Evolutionary conservation across 768 basidiomycete genomes (phyloP), one percentile per base, ranked within the genome.

Genomic region (Leucogyrophana mollusca): DNA sequence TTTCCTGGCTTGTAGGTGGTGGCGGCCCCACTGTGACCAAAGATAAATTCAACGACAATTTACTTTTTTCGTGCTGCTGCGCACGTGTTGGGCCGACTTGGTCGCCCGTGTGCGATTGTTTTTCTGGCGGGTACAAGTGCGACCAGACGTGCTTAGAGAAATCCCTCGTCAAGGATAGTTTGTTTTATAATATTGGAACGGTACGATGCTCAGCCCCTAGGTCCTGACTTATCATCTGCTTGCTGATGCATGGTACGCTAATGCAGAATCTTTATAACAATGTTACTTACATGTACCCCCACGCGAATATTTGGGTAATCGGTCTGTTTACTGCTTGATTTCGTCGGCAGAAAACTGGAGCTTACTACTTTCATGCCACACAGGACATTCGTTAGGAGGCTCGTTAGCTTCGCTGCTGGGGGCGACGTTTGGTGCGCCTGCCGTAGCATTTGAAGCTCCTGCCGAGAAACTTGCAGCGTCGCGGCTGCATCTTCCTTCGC

Each of bases 61-160:
- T 94, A n/a, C 69, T 98, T 25, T 95, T 95, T 70, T 87, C 91
- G 4, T 98, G 95, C 66, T 98, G 95, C 65, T 98, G 95, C 57
- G 94, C 93, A 2, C 78, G 88, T 6, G 90, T 97, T n/a, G 91
- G 89, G 25, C 90, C 92, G 44, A 90, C 90, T 0, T 98, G 95
- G 95, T 82, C 79, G 16, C 77, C 95, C 0, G 95, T 96, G 1
- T 98, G 95, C 61, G 86, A 80, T 40, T 98, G 95, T 65, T 87
- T 85, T 59, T 71, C 82, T 6, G 80, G 90, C 2, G 69, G 77
- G 11, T 80, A 83, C 64, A 84, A 80, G 51, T 98, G 95, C 62
- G 83, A 87, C 51, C 79, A 85, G 54, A 74, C 75, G 3, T 98
- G 95, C 64, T 56, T 96, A 17, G 90, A 97, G 65, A 67, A 76